Evolutionary conservation across 495 filamentous ascomycete genomes (phyloP), one percentile per base, ranked within the genome.

Genomic region (Paragyromitra xinjiangensis): DNA sequence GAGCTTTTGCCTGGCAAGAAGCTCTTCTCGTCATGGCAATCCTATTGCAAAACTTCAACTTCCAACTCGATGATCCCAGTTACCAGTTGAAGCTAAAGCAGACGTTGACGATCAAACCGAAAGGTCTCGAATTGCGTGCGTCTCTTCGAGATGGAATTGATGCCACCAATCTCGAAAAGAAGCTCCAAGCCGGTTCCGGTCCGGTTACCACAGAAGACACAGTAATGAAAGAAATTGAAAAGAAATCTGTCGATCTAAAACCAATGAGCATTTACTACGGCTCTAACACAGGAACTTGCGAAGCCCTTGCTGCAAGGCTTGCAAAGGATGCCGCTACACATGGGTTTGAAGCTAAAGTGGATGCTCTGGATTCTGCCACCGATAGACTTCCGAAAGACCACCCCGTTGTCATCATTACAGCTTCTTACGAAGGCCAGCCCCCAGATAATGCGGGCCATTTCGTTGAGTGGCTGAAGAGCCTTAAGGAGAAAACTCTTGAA

Each of bases 51-150:
- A 88, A 88, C 76, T 91, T 92, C 84, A 87, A 91, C 79, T 88
- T 91, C 70, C 77, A 83, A 4, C 69, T 87, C 11, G 85, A 87
- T 50, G 89, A 91, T 68, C 86, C 88, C 2, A 83, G 75, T 19
- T 94, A 94, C 64, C 84, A 88, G 51, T 84, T 95, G 37, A 86
- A 89, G 50, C 83, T 92, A 77, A 92, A 91, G 81, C 88, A 92
- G 81, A 92, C 91, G 0, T 84, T 94, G 9, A 94, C 92, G 0
- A 88, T 92, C 82, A 95, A 94, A 82, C 93, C 93, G 0, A 89
- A 91, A 67, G 89, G 88, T 58, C 91, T 94, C 82, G 87, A 86
- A 62, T 92, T 95, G 85, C 88, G 86, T 29, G 92, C 91, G 7
- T 86, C 83, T 0, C 83, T 92, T 0, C 85, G 92, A 8, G 82